Evolutionary conservation across 805 yeast species (phyloP).

Genomic region (Saccharomycopsis javanensis): DNA sequence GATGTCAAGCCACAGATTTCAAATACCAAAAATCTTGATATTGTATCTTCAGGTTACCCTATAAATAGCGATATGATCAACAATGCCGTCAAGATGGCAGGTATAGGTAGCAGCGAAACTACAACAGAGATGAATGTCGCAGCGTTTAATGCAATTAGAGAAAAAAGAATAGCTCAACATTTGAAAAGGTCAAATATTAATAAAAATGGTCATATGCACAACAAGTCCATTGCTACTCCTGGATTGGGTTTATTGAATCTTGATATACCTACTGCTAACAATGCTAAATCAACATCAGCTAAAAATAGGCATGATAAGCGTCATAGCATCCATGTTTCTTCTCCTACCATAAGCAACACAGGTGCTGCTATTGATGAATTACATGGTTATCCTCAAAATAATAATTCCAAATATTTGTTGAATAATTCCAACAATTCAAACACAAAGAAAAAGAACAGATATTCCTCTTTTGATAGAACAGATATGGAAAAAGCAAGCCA

Average conservation of each 20-base stretch:
- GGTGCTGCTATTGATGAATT: not conserved
- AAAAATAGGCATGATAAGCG: conserved; percentile 1
- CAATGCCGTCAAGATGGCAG: conserved; percentile 1
- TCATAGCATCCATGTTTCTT: conserved; percentile 1
- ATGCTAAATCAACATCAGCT: not conserved
- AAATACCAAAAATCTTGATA: not conserved
- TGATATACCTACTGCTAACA: not conserved
- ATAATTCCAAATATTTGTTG: not conserved
- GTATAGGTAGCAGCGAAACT: not conserved
- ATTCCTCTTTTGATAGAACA: conserved; percentile 14
- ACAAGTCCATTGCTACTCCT: not conserved
- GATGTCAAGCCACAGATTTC: not conserved
- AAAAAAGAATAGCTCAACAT: not conserved
- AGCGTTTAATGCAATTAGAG: not conserved
- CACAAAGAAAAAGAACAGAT: conserved; percentile 5
- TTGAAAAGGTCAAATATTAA: not conserved
- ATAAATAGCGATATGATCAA: not conserved
- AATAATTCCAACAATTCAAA: not conserved
- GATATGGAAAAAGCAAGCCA: conserved; percentile 8
- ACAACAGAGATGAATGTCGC: not conserved
- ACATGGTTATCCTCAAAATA: not conserved
- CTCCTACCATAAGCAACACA: not conserved
- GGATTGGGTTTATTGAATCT: not conserved
- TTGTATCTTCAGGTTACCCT: not conserved
- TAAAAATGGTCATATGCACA: not conserved